Evolutionary conservation across 1,284 basidiomycete genomes (phyloP).

Genomic region (Filobasidium uniguttulatum): DNA sequence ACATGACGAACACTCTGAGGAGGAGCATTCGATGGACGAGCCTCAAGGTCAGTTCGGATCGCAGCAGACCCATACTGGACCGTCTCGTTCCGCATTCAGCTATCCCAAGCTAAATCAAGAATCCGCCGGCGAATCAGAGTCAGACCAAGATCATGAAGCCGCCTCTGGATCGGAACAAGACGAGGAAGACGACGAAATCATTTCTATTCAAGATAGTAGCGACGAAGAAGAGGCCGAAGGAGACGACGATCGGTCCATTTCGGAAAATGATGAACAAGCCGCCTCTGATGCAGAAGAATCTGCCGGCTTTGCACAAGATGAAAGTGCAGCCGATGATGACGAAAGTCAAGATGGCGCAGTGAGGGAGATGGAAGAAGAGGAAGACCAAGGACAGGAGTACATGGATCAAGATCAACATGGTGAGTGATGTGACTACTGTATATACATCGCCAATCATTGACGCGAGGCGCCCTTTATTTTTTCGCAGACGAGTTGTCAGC

Average conservation of each 20-base stretch:
- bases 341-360: not conserved
- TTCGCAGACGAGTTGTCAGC: not conserved
- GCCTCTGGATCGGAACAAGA: not conserved
- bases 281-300: not conserved
- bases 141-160: not conserved
- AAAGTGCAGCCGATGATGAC: not conserved
- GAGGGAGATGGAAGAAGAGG: not conserved
- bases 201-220: not conserved
- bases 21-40: too few relatives aligned
- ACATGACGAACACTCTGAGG: too few relatives aligned
- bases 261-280: not conserved
- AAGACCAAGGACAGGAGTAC: not conserved
- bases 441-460: not conserved
- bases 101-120: too few relatives aligned
- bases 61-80: too few relatives aligned
- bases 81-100: too few relatives aligned
- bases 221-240: not conserved
- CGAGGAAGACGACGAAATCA: slow-evolving; percentile 5
- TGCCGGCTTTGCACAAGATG: not conserved
- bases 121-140: too few relatives aligned
- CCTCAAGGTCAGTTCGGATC: too few relatives aligned
- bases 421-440: not conserved
- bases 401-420: not conserved
- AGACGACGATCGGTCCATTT: not conserved
- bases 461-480: not conserved